Base-by-base conservation (phyloP, 1,284 basidiomycete species). In the Marasmius sp. region DNA sequence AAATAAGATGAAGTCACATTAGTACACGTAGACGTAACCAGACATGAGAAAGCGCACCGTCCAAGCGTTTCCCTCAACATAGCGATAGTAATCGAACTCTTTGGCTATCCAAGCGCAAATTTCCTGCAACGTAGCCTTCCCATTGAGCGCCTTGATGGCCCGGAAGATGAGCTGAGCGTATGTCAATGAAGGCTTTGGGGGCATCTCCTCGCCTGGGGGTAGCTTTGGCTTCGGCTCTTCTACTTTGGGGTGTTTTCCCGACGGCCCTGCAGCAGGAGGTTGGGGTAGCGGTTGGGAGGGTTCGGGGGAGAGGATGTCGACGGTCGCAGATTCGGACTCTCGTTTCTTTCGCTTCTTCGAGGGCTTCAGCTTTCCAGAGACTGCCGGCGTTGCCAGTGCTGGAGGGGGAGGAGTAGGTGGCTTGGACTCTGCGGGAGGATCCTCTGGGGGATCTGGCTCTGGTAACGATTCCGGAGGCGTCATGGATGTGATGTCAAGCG, bases 91-190 rank as follows among this genome's bases (percentile, higher is more conserved):
- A 65, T 94, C 92, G 76, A 89, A 91, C 64, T 87, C 89, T 54
- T 89, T 89, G 70, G 90, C 88, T 64, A 97, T 94, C 94, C 94
- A 97, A 59, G 87, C 86, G 71, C 94, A 94, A 56, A 97, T 94
- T 70, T 97, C 94, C 66, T 95, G 93, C 63, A 97, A 73, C 0
- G 95, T 96, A 34, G 92, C 93, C 72, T 93, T 92, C 47, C 92
- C 93, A 51, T 88, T 88, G 67, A 91, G 82, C 38, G 83, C 84
- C 69, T 88, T 91, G 74, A 93, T 91, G 61, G 91, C 89, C 51
- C 86, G 84, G 77, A 88, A 91, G 66, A 91, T 93, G 58, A 93
- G 79, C 67, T 91, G 89, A 22, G 89, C 88, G 74, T 93, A 92
- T 43, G 91, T 93, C 59, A 88, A 81, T 38, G 85, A 80, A 20